Base-by-base conservation (phyloP, 495 filamentous ascomycete species). In the Penicillium coffeae region DNA sequence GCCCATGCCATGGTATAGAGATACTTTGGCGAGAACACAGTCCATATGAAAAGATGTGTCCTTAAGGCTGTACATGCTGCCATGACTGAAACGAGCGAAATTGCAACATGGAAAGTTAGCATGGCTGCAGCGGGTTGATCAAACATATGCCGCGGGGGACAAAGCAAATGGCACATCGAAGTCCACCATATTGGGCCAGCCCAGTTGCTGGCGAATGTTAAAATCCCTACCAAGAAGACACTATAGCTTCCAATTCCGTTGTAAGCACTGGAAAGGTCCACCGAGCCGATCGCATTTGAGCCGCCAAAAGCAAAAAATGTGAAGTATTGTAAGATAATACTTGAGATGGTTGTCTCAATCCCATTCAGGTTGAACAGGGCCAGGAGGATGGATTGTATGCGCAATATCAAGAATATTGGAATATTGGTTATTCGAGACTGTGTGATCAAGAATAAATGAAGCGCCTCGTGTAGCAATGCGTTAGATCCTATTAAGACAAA, bases 1-100 rank as follows among this genome's bases (percentile, higher is more conserved):
- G 79, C 81, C 94, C 94, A 99, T 15, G 84, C 90, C 69, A 94
- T 83, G 41, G 79, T 84, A 64, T 93, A 97, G 54, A 99, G 66
- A 69, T 89, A 99, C 67, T 97, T 99, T 3, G 94, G 94, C 42
- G 86, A 90, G 67, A 99, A 99, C 21, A 99, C 94, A 0, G 90
- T 97, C 94, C 94, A 99, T 45, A 99, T 88, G 68, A 99, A 99
- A 51, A 99, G 69, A 74, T 99, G 94, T 36, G 85, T 87, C 56
- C 93, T 74, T 59, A 97, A 60, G 9, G 77, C 70, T 48, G 88
- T 89, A 62, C 94, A 99, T 21, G 94, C 89, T 20, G 76, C 81
- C 90, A 96, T 96, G 8, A 96, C 88, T 25, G 80, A 85, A 14
- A 81, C 64, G 45, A 86, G 64, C 18, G 76, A 76, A 2, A 68